phyloP scores from a whole-genome alignment of 352 stramenopile genomes.

The Peronospora belbahrii region DNA sequence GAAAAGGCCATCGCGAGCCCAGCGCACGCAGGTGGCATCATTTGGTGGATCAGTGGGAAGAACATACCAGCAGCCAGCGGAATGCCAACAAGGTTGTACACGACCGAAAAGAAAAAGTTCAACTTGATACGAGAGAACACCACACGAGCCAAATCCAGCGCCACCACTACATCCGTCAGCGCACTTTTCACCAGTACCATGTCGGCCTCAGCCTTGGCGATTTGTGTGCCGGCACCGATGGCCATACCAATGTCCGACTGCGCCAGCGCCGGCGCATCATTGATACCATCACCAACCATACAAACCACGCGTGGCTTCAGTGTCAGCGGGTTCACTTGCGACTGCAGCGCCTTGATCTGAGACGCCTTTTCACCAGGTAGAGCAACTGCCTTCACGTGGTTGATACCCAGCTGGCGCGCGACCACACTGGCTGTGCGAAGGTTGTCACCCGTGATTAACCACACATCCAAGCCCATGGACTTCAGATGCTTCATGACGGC shows the following conservation, averaged over 20 bases:
- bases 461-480: constrained; percentile 77
- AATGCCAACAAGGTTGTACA: constrained; percentile 83
- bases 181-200: constrained; percentile 86
- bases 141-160: constrained; percentile 67
- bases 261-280: constrained; percentile 95
- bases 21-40: constrained; percentile 78
- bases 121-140: constrained; percentile 79
- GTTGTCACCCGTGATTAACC: constrained; percentile 91
- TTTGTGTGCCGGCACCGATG: constrained; percentile 93
- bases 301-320: constrained; percentile 80
- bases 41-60: constrained; percentile 67
- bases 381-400: constrained; percentile 80
- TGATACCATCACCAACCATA: constrained; percentile 97
- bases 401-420: constrained; percentile 85
- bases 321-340: constrained; percentile 59
- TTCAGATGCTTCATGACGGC: constrained; percentile 66
- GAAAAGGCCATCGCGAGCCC: constrained; percentile 85
- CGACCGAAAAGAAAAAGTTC: constrained; percentile 85
- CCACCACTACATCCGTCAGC: constrained; percentile 77
- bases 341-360: constrained; percentile 82
- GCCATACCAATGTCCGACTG: constrained; percentile 97
- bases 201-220: constrained; percentile 80
- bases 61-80: constrained; percentile 77
- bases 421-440: constrained; percentile 87
- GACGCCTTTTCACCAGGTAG: constrained; percentile 92